A percentile compares a stretch with the other conserved stretches of the same genome.
Conservation (phyloP, 768 basidiomycete species). For the Peribolospora kevripleyi region DNA sequence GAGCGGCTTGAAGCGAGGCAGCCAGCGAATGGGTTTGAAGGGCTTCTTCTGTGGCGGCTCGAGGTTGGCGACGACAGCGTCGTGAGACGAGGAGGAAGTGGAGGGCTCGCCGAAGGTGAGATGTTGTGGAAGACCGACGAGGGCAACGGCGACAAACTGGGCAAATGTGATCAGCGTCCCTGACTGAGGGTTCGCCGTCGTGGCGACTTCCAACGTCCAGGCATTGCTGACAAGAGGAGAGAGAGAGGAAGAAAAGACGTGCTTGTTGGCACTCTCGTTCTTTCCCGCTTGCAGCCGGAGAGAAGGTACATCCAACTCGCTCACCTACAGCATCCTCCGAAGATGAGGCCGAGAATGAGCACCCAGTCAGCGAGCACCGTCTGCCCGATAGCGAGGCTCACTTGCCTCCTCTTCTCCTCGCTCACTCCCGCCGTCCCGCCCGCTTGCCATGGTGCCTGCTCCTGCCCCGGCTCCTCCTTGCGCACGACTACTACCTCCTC, state of each 20-base stretch:
- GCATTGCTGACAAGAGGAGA: too few relatives aligned
- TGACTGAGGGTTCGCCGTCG: slow-evolving; percentile 13
- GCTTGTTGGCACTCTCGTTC: background rate
- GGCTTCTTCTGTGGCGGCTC: too few relatives aligned
- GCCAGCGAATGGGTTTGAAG: too few relatives aligned
- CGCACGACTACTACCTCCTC: too few relatives aligned
- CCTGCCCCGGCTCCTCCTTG: too few relatives aligned
- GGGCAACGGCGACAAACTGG: slow-evolving; percentile 55
- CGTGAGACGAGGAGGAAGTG: slow-evolving; percentile 15
- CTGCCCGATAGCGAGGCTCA: too few relatives aligned
- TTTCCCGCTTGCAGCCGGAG: background rate
- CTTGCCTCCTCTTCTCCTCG: too few relatives aligned
- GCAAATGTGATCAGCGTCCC: slow-evolving; percentile 63
- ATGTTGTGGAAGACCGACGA: slow-evolving; percentile 41
- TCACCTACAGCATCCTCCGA: slow-evolving; percentile 73
- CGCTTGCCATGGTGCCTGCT: too few relatives aligned
- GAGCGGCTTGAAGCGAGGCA: slow-evolving; percentile 34
- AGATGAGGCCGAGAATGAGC: slow-evolving; percentile 37
- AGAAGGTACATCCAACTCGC: slow-evolving; percentile 34
- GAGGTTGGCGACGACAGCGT: too few relatives aligned
- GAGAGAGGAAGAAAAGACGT: too few relatives aligned
- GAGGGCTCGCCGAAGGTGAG: slow-evolving; percentile 21
- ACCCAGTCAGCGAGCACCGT: slow-evolving; percentile 27
- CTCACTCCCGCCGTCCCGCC: too few relatives aligned
- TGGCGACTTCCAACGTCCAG: too few relatives aligned